Evolutionary conservation across 2,329 filamentous ascomycete genomes (phyloP).

Genomic region (Whalleya microplaca): DNA sequence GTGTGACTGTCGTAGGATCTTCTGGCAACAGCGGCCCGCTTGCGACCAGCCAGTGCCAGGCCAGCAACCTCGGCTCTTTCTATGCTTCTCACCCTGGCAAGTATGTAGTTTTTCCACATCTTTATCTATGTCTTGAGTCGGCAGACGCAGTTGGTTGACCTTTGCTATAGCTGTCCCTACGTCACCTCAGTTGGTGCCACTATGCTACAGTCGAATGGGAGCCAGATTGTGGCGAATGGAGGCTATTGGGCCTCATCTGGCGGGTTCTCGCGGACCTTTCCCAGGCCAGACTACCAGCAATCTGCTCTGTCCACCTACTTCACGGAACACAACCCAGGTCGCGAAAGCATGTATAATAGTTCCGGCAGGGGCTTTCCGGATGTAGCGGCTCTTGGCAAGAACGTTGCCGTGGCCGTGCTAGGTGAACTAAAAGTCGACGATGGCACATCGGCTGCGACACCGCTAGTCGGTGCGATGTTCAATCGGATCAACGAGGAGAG

Average conservation of each 20-base stretch:
- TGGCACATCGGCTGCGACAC: conserved; percentile 29
- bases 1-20: conserved; percentile 8
- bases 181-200: conserved; percentile 4
- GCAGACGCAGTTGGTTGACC: no score
- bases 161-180: conserved; percentile 3
- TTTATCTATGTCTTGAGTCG: no score
- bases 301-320: conserved; percentile 30
- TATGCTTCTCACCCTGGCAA: conserved; percentile 1
- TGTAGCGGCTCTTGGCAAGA: conserved; percentile 31
- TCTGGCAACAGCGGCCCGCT: conserved; percentile 13
- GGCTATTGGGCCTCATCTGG: conserved; percentile 10
- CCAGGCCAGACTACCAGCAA: conserved; percentile 31
- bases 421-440: conserved; percentile 24
- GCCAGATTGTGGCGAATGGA: conserved; percentile 1
- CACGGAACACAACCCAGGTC: conserved; percentile 26
- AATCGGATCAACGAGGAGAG: conserved; percentile 19
- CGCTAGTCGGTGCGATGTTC: conserved; percentile 17
- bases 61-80: neutral
- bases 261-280: conserved; percentile 30
- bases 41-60: conserved; percentile 4
- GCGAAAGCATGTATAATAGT: conserved; percentile 27
- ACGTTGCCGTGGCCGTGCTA: conserved; percentile 28
- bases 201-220: neutral
- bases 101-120: no score
- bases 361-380: conserved; percentile 34